These are phyloP conservation scores for Lolium rigidum DNA, from an alignment of 176 grass and related monocot species.

Conservation along the genomic window DNA sequence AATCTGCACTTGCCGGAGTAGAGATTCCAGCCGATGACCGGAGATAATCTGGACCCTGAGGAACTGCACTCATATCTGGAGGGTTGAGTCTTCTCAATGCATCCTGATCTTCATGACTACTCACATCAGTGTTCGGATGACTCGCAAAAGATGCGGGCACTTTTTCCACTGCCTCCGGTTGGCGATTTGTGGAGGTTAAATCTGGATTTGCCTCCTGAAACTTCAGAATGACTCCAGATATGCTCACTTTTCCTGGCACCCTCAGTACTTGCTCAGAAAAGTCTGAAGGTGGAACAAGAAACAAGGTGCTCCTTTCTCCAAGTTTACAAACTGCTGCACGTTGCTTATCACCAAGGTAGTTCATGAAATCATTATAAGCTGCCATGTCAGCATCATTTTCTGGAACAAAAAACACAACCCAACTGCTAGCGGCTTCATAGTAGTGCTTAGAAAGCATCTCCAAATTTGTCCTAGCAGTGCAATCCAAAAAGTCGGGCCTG, in stretches of 20 bases:
- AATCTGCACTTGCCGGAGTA: conserved; percentile 40
- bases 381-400: conserved; percentile 85
- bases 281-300: conserved; percentile 93
- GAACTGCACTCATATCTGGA: conserved; percentile 51
- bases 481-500: conserved; percentile 85
- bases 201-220: conserved; percentile 71
- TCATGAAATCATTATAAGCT: conserved; percentile 99
- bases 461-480: conserved; percentile 87
- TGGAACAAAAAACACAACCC: conserved; percentile 98
- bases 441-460: conserved; percentile 97
- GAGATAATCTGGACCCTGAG: conserved; percentile 57
- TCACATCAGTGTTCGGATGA: conserved; percentile 34
- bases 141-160: conserved; percentile 20
- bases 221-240: conserved; percentile 88
- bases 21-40: conserved; percentile 36
- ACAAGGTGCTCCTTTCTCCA: conserved; percentile 81
- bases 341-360: conserved; percentile 93
- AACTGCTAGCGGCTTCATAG: conserved; percentile 77
- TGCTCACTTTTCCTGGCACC: conserved; percentile 95
- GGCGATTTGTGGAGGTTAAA: conserved; percentile 46
- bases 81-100: conserved; percentile 43
- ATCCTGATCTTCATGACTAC: conserved; percentile 44
- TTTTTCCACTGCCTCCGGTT: conserved; percentile 47
- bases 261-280: conserved; percentile 95
- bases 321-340: conserved; percentile 92